Conservation (phyloP, 2,329 filamentous ascomycete species). For the Calonectria pseudoreteaudii region DNA sequence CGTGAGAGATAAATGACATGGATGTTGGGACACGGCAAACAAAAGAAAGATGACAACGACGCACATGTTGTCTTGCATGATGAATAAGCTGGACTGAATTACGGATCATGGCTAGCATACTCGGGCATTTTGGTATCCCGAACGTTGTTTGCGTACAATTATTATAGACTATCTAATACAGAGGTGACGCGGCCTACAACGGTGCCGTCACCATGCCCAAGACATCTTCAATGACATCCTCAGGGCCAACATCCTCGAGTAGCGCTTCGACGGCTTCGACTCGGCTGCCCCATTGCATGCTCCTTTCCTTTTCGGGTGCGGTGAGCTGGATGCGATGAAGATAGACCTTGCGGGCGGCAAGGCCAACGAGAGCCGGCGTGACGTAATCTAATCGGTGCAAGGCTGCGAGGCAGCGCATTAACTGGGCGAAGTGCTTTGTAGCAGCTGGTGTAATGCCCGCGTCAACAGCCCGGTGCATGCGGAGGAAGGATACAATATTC, state of each 20-base stretch:
- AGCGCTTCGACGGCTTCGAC: conserved; percentile 74
- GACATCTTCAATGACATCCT: conserved; percentile 75
- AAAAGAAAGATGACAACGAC: conserved; percentile 25
- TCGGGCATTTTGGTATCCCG: conserved; percentile 34
- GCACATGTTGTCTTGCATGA: conserved; percentile 29
- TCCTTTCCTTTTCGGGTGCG: conserved; percentile 78
- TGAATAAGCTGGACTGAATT: conserved; percentile 32
- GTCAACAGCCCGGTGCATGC: conserved; percentile 86
- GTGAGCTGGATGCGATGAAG: conserved; percentile 84
- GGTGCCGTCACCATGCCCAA: conserved; percentile 68
- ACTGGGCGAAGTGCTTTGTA: conserved; percentile 79
- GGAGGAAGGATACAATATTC: conserved; percentile 88
- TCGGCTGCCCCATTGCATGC: conserved; percentile 93
- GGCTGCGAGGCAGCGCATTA: conserved; percentile 80
- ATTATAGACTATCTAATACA: conserved; percentile 46
- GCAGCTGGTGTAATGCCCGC: conserved; percentile 82
- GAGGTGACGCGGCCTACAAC: conserved; percentile 39
- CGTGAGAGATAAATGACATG: conserved; percentile 36
- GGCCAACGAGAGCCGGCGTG: conserved; percentile 83
- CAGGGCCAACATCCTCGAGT: conserved; percentile 71
- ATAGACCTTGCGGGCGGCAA: conserved; percentile 90
- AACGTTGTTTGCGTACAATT: conserved; percentile 38
- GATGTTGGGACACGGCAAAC: conserved; percentile 36
- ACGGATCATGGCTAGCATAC: conserved; percentile 30
- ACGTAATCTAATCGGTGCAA: conserved; percentile 85